Percentiles rank a stretch among this genome's conserved stretches.
phyloP scores from a whole-genome alignment of 2,329 filamentous ascomycete species.

The Penicillium brasilianum region DNA sequence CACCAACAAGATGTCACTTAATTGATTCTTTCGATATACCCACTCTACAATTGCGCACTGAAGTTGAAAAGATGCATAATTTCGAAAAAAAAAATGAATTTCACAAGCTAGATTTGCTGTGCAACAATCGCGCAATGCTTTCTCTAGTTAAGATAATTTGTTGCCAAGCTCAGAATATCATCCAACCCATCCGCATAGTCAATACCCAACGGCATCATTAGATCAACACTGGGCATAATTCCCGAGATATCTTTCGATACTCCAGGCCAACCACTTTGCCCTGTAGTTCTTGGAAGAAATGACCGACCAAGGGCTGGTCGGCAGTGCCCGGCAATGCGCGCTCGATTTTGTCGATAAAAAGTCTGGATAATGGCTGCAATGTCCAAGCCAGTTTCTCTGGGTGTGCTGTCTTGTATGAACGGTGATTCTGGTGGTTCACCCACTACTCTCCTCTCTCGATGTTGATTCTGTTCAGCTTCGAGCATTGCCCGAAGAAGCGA shows the following conservation, averaged over 20 bases:
- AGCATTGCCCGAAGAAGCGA: slow-evolving; percentile 23
- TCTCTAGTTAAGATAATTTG: slow-evolving; percentile 14
- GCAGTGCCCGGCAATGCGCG: background rate
- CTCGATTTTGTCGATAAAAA: slow-evolving; percentile 22
- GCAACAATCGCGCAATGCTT: background rate
- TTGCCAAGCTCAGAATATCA: slow-evolving; percentile 28
- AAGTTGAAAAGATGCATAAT: background rate
- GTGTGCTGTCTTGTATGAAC: background rate
- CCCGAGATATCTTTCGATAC: background rate
- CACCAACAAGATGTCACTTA: slow-evolving; percentile 13
- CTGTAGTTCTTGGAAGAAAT: background rate
- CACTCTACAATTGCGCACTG: background rate
- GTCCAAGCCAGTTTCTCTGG: slow-evolving; percentile 13
- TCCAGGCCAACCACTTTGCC: slow-evolving; percentile 12
- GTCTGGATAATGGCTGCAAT: slow-evolving; percentile 26
- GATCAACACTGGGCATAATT: slow-evolving; percentile 3
- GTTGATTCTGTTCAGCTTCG: slow-evolving; percentile 13
- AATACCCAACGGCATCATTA: slow-evolving; percentile 16
- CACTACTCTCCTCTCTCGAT: background rate
- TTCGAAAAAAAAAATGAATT: background rate
- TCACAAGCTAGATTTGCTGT: background rate
- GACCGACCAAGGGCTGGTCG: background rate
- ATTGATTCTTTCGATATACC: slow-evolving; percentile 15
- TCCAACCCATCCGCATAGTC: slow-evolving; percentile 25
- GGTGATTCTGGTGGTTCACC: background rate